Evolutionary conservation across 2,329 filamentous ascomycete genomes (phyloP).

Genomic region (Graphiopsis chlorocephala): DNA sequence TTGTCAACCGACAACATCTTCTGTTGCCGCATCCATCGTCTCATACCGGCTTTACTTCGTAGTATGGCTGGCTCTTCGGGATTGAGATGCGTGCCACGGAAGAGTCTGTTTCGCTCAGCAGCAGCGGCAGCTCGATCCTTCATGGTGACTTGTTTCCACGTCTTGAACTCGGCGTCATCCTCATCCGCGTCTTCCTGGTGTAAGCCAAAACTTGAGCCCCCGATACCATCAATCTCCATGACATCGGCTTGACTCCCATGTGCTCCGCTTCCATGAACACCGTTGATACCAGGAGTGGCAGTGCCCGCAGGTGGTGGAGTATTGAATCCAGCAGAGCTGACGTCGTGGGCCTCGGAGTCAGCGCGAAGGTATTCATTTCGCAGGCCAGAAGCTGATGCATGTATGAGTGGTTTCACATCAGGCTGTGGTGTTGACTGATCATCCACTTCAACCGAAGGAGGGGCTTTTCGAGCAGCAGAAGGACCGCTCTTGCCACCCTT

Average conservation of each 20-base stretch:
- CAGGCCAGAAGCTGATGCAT: constrained; percentile 48
- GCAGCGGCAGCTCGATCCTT: constrained; percentile 86
- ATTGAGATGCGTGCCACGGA: constrained; percentile 81
- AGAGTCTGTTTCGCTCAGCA: constrained; percentile 80
- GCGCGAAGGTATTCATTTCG: constrained; percentile 55
- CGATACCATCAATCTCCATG: constrained; percentile 78
- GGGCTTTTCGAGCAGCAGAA: constrained; percentile 30
- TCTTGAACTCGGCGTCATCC: constrained; percentile 88
- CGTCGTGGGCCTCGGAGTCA: constrained; percentile 74
- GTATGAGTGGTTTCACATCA: constrained; percentile 67
- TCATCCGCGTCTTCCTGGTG: constrained; percentile 74
- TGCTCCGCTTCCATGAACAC: constrained; percentile 56
- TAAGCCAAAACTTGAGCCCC: constrained; percentile 65
- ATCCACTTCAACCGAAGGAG: constrained; percentile 65
- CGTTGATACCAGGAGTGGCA: constrained; percentile 73
- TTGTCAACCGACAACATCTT: constrained; percentile 51
- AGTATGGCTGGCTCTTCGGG: constrained; percentile 82
- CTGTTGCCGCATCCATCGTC: constrained; percentile 77
- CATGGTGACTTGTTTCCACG: constrained; percentile 99
- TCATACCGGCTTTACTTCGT: constrained; percentile 82
- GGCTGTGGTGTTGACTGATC: constrained; percentile 63
- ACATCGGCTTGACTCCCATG: constrained; percentile 72
- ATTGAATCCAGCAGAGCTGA: constrained; percentile 76
- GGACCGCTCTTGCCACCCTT: constrained; percentile 66
- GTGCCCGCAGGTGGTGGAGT: constrained; percentile 71